A percentile compares a stretch with the other conserved stretches of the same genome.
Evolutionary conservation across 1,139 yeast genomes (phyloP).

Genomic region (Scheffersomyces lignicola): DNA sequence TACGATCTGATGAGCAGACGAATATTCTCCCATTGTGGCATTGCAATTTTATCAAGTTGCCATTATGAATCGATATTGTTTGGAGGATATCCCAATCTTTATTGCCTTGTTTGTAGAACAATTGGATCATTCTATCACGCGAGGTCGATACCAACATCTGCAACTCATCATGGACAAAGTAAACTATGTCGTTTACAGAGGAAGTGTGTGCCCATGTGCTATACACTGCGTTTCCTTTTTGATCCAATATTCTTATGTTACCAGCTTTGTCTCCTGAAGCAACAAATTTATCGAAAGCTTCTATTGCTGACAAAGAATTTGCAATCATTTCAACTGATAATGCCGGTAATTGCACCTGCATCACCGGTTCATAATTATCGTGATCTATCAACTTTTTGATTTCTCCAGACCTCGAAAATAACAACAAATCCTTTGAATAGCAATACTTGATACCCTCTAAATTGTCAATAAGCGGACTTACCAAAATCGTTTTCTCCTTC

Average conservation of each 20-base stretch:
- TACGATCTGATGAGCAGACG: conserved; percentile 61
- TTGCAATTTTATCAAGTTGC: conserved; percentile 44
- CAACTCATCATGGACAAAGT: conserved; percentile 22
- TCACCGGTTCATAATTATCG: conserved; percentile 13
- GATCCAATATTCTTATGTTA: conserved; percentile 24
- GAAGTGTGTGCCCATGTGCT: conserved; percentile 51
- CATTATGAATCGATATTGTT: conserved; percentile 59
- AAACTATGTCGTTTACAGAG: conserved; percentile 42
- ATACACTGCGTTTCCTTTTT: conserved; percentile 13
- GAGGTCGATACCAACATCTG: conserved; percentile 47
- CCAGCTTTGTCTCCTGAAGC: conserved; percentile 53
- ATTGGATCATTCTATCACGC: conserved; percentile 63
- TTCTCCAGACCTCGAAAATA: conserved; percentile 44
- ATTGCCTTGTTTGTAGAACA: conserved; percentile 28
- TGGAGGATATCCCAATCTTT: conserved; percentile 52
- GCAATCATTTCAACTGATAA: conserved; percentile 26
- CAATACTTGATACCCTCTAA: conserved; percentile 38
- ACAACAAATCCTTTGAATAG: conserved; percentile 26
- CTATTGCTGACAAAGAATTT: conserved; percentile 30
- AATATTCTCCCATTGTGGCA: conserved; percentile 34
- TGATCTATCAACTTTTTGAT: conserved; percentile 24
- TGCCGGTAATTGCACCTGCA: conserved; percentile 23
- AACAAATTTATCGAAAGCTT: conserved; percentile 20
- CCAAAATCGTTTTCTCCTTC: conserved; percentile 16
- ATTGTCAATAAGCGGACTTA: conserved; percentile 34